Conservation (phyloP, 805 yeast genomes). For the Cyberlindnera mrakii region DNA sequence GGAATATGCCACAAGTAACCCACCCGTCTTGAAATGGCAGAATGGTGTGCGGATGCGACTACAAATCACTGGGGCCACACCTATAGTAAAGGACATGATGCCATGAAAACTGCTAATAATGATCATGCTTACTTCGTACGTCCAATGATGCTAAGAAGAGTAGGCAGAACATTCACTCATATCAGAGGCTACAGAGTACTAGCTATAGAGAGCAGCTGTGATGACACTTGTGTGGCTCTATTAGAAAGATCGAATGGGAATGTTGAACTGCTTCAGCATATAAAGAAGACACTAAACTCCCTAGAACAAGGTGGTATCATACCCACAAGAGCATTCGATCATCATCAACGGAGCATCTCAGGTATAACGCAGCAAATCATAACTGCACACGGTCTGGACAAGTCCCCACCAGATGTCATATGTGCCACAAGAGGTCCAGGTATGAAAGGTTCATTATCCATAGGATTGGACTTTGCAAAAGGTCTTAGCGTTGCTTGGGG, state of each 20-base stretch:
- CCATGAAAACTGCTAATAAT: no score
- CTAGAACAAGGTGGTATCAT: constrained; percentile 72
- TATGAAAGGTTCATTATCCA: constrained; percentile 81
- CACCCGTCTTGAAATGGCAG: no score
- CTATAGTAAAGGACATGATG: no score
- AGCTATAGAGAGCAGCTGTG: constrained; percentile 92
- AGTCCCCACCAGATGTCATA: constrained; percentile 55
- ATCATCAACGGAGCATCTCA: constrained; percentile 62
- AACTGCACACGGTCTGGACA: not conserved
- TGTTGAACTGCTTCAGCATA: constrained; percentile 44
- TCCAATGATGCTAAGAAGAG: no score
- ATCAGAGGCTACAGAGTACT: constrained; percentile 49
- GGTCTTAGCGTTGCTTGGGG: constrained; percentile 78
- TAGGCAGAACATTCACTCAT: no score
- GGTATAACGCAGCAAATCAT: constrained; percentile 38
- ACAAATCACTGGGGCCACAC: no score
- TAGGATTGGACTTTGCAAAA: constrained; percentile 78
- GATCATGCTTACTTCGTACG: no score
- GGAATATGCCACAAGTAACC: no score
- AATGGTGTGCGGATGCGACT: no score
- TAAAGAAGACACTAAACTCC: constrained; percentile 63
- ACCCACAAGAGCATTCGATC: constrained; percentile 78
- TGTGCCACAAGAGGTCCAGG: constrained; percentile 97
- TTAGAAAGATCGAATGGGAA: constrained; percentile 40
- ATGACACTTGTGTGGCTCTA: constrained; percentile 87